These are phyloP conservation scores for Baeospora myosura DNA, from an alignment of 1,284 basidiomycete genomes.

Conservation along the genomic window DNA sequence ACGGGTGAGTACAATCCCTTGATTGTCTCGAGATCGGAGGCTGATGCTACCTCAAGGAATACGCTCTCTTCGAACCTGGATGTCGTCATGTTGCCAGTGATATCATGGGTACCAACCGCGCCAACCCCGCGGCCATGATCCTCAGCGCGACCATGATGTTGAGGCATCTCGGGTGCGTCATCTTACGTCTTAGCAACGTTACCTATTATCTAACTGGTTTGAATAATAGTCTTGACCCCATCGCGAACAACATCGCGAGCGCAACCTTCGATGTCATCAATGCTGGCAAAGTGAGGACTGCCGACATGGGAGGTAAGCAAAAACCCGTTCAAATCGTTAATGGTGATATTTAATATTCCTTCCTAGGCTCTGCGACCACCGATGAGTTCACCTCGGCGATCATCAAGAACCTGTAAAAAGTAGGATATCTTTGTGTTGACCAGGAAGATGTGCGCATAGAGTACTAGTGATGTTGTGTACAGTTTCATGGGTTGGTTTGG, in stretches of 20 bases:
- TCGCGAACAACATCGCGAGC: conserved; percentile 91
- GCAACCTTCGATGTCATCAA: conserved; percentile 93
- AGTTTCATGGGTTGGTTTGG: conserved; percentile 5
- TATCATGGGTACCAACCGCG: conserved; percentile 95
- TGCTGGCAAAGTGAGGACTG: conserved; percentile 84
- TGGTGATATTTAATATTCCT: not conserved
- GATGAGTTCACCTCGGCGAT: conserved; percentile 89
- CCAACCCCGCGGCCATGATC: conserved; percentile 98
- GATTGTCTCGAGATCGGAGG: not conserved
- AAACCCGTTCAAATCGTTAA: conserved; percentile 3
- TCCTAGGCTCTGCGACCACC: conserved; percentile 73
- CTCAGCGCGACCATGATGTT: conserved; percentile 98
- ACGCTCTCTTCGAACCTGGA: conserved; percentile 97
- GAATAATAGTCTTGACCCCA: conserved; percentile 68
- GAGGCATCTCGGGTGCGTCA: conserved; percentile 81
- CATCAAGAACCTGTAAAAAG: conserved; percentile 58
- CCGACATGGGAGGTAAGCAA: conserved; percentile 88
- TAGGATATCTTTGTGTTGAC: conserved; percentile 4
- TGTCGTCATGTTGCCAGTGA: conserved; percentile 98
- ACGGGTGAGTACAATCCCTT: conserved; percentile 48
- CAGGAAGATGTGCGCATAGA: conserved; percentile 9
- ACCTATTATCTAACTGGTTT: conserved; percentile 9
- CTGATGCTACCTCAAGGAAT: conserved; percentile 54
- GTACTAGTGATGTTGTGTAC: conserved; percentile 11
- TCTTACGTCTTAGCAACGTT: conserved; percentile 4